Conservation (phyloP, 139 green algal genomes). For the Volvox reticuliferus region DNA sequence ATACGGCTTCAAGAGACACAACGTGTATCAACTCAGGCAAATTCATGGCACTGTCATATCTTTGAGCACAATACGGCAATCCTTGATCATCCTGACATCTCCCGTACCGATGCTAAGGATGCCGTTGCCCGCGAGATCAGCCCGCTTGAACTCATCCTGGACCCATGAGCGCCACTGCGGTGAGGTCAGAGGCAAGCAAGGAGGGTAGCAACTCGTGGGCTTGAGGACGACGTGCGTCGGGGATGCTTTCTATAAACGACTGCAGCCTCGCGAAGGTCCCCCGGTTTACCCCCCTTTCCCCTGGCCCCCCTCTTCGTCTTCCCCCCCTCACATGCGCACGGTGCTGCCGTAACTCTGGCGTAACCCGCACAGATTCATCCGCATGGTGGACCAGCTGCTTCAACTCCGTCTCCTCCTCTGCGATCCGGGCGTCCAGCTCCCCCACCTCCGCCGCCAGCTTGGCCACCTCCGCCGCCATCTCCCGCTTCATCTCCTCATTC, state of each 20-base stretch:
- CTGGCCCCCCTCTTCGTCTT: no score
- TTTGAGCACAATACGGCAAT: no score
- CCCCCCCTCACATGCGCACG: not conserved
- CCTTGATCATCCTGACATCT: not conserved
- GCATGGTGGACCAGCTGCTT: not conserved
- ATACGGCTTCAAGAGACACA: no score
- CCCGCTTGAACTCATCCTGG: slow-evolving; percentile 40
- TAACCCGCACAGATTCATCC: not conserved
- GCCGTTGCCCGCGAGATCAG: slow-evolving; percentile 46
- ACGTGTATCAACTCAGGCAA: no score
- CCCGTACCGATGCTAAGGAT: slow-evolving; percentile 45
- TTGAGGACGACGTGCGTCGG: no score
- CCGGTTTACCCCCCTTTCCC: no score
- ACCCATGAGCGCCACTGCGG: slow-evolving; percentile 40
- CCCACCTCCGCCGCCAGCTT: not conserved
- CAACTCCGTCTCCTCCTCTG: not conserved
- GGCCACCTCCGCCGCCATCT: not conserved
- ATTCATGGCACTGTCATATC: no score
- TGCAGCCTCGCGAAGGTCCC: no score
- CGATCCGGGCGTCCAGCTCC: not conserved
- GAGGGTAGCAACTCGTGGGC: no score
- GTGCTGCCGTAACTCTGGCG: not conserved
- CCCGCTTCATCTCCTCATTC: not conserved
- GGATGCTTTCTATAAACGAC: no score
- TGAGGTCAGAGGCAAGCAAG: not conserved